A percentile compares a stretch with the other conserved stretches of the same genome.
phyloP scores from a whole-genome alignment of 768 basidiomycete genomes.

The Pleurotus salmoneostramineus region DNA sequence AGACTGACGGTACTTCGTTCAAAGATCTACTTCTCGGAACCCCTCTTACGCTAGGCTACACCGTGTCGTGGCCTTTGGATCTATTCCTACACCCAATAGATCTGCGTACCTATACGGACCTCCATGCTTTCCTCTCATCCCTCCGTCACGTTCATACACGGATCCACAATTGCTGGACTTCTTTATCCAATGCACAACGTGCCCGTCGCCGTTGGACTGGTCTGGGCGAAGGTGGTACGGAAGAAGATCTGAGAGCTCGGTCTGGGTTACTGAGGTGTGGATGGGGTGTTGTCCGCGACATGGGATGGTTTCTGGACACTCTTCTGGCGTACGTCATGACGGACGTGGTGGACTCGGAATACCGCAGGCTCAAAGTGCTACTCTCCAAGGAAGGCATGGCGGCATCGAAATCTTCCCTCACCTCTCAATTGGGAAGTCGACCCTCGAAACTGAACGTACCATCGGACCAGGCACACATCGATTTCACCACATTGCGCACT shows the following conservation, averaged over 20 bases:
- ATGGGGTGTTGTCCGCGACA: slow-evolving; percentile 84
- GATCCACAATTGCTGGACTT: slow-evolving; percentile 80
- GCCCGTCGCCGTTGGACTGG: slow-evolving; percentile 85
- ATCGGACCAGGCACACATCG: slow-evolving; percentile 43
- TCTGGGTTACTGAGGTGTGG: slow-evolving; percentile 67
- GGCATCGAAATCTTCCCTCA: slow-evolving; percentile 9
- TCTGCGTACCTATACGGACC: slow-evolving; percentile 64
- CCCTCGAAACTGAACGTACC: slow-evolving; percentile 17
- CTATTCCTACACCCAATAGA: slow-evolving; percentile 81
- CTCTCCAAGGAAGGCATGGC: slow-evolving; percentile 33
- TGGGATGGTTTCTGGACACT: slow-evolving; percentile 90
- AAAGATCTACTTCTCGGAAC: slow-evolving; percentile 79
- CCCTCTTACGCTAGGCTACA: slow-evolving; percentile 64
- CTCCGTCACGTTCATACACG: slow-evolving; percentile 80
- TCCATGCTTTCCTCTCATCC: slow-evolving; percentile 83
- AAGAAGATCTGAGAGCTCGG: slow-evolving; percentile 62
- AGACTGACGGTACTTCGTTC: slow-evolving; percentile 47
- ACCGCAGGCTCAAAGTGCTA: slow-evolving; percentile 61
- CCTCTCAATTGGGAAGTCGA: slow-evolving; percentile 19
- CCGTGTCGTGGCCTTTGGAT: slow-evolving; percentile 83
- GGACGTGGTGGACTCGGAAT: slow-evolving; percentile 87
- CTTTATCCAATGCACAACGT: slow-evolving; percentile 82
- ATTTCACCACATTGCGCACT: slow-evolving; percentile 81
- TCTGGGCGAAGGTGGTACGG: slow-evolving; percentile 80
- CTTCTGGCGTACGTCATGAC: slow-evolving; percentile 84